Base-by-base conservation (phyloP, 352 stramenopile species). In the Phytophthora sp. region DNA sequence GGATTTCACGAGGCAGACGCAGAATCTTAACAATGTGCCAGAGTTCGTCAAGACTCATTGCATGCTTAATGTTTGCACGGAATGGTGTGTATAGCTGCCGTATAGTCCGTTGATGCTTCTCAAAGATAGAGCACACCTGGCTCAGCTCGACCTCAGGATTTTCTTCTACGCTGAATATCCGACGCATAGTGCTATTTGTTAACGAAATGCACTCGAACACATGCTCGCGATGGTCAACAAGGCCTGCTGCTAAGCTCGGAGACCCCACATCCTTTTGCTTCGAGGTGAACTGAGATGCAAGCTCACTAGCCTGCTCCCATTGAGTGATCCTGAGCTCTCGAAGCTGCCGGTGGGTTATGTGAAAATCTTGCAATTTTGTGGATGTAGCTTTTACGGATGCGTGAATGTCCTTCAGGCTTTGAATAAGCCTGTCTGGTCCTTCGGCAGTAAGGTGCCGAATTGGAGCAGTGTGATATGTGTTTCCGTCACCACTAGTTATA, bases 1-100 rank as follows among this genome's bases (percentile, higher is more conserved):
- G 73, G 8, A 90, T 74, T 37, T 89, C 76, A 3, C 74, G 79
- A 13, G 72, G 70, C 5, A 93, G 31, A 0, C 78, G 79, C 30
- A 91, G 38, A 12, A 87, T 68, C 44, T 91, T 91, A 60, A 88
- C 72, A 24, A 87, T 48, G 34, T 89, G 84, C 79, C 82, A 93
- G 8, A 93, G 44, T 26, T 89, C 84, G 17, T 91, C 82, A 9
- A 91, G 65, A 23, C 63, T 89, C 48, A 84, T 57, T 5, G 76
- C 84, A 49, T 89, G 67, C 12, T 66, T 67, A 17, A 75, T 64
- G 4, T 76, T 69, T 2, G 62, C 23, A 2, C 72, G 69, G 39
- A 80, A 64, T 35, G 72, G 77, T 17, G 69, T 72, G 69, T 92
- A 93, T 20, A 93, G 28, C 28, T 79, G 68, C 0, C 77, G 79